These are phyloP conservation scores for Hyaloperonospora arabidopsidis DNA, from an alignment of 352 stramenopile species.

Conservation along the genomic window DNA sequence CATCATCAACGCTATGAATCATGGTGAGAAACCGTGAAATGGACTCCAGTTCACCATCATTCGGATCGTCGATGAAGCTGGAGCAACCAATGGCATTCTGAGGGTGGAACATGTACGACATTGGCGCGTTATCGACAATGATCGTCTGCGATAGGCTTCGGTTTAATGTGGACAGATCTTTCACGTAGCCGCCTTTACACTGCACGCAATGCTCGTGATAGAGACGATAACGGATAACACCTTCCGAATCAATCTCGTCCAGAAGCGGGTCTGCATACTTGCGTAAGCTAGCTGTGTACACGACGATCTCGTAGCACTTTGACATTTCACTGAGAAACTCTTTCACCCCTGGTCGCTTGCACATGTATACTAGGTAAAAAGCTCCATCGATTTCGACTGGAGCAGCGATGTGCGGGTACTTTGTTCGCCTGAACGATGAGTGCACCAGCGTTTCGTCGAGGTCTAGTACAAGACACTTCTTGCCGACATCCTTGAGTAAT, in stretches of 20 bases:
- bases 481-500: slow-evolving; percentile 45
- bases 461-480: slow-evolving; percentile 91
- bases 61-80: slow-evolving; percentile 87
- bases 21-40: slow-evolving; percentile 63
- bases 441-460: slow-evolving; percentile 98
- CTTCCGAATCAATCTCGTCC: slow-evolving; percentile 91
- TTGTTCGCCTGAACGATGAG: slow-evolving; percentile 91
- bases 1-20: slow-evolving; percentile 43
- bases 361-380: slow-evolving; percentile 85
- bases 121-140: slow-evolving; percentile 99
- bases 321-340: slow-evolving; percentile 94
- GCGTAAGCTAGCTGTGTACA: slow-evolving; percentile 97
- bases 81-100: slow-evolving; percentile 73
- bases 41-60: slow-evolving; percentile 85
- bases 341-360: slow-evolving; percentile 90
- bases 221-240: slow-evolving; percentile 85
- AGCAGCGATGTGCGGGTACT: slow-evolving; percentile 94
- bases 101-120: slow-evolving; percentile 97
- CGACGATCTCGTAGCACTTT: slow-evolving; percentile 96
- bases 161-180: slow-evolving; percentile 94
- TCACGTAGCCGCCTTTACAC: slow-evolving; percentile 95
- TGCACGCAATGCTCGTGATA: slow-evolving; percentile 93
- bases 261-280: slow-evolving; percentile 97
- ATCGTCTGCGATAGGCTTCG: slow-evolving; percentile 90
- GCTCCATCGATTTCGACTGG: slow-evolving; percentile 92